These are phyloP conservation scores for Taphrina flavorubra DNA, from an alignment of 1,139 yeast genomes.

Conservation along the genomic window DNA sequence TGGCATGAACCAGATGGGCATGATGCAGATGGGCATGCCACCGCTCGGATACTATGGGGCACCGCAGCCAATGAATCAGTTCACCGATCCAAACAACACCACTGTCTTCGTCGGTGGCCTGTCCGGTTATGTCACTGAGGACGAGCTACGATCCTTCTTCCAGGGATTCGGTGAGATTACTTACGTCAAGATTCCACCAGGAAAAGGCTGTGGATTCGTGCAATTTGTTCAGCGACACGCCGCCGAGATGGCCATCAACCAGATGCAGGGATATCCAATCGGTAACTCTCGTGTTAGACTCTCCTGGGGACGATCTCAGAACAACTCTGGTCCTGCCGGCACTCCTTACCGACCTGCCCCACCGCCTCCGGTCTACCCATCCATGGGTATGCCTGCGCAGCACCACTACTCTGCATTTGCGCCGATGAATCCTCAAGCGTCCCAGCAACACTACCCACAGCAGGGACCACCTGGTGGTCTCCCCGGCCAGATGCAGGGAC, in stretches of 20 bases:
- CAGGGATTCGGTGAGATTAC: conserved; percentile 84
- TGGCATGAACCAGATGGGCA: conserved; percentile 47
- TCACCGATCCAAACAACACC: conserved; percentile 79
- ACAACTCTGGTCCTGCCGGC: conserved; percentile 48
- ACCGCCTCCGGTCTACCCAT: conserved; percentile 53
- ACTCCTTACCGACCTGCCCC: conserved; percentile 51
- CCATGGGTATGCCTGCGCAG: conserved; percentile 51
- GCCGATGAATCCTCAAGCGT: conserved; percentile 50
- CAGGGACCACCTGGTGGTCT: conserved; percentile 34
- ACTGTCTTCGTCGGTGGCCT: conserved; percentile 96
- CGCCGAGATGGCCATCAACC: conserved; percentile 87
- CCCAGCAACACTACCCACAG: conserved; percentile 29
- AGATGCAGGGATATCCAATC: conserved; percentile 90
- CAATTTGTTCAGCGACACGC: conserved; percentile 77
- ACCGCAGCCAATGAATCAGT: conserved; percentile 58
- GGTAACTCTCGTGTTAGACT: conserved; percentile 83
- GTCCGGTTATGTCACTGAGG: conserved; percentile 75
- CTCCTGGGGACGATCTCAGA: conserved; percentile 80
- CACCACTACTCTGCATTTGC: conserved; percentile 53
- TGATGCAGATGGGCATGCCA: conserved; percentile 49
- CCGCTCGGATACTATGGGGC: conserved; percentile 51
- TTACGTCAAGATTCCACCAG: conserved; percentile 86
- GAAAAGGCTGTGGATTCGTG: conserved; percentile 93
- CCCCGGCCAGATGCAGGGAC: conserved; percentile 37
- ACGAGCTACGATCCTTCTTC: conserved; percentile 72